These are phyloP conservation scores for Moricandia arvensis DNA, from an alignment of 345 rosid genomes.

Conservation along the genomic window DNA sequence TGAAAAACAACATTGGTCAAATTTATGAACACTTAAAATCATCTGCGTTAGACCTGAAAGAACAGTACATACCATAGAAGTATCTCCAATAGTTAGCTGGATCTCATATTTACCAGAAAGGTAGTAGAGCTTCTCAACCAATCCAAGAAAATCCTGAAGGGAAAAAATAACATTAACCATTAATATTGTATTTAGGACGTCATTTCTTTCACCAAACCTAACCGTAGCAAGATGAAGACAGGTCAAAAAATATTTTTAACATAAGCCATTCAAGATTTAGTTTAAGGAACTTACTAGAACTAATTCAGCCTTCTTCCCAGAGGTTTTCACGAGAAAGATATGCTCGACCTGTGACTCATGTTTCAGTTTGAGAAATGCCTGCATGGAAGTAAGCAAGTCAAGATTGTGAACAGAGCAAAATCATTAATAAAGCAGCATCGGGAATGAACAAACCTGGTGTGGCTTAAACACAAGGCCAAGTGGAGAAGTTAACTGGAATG, in stretches of 20 bases:
- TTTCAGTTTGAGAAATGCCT: conserved; percentile 88
- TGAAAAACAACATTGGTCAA: background rate
- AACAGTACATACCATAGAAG: conserved; percentile 71
- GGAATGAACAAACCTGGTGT: conserved; percentile 68
- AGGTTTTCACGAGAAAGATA: conserved; percentile 65
- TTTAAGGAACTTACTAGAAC: conserved; percentile 62
- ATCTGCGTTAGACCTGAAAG: background rate
- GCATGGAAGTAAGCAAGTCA: conserved; percentile 42
- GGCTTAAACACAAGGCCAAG: conserved; percentile 70
- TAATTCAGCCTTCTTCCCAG: conserved; percentile 73
- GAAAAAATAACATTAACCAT: conserved; percentile 1
- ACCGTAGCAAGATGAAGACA: background rate
- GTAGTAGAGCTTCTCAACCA: conserved; percentile 92
- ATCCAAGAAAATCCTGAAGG: conserved; percentile 82
- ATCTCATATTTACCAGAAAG: conserved; percentile 85
- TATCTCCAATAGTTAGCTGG: conserved; percentile 85
- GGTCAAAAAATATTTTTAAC: background rate
- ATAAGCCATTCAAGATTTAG: conserved; percentile 1
- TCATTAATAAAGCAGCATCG: conserved; percentile 1
- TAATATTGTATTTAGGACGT: background rate
- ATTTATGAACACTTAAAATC: background rate
- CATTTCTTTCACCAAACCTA: background rate
- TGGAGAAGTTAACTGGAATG: conserved; percentile 71
- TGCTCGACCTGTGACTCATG: conserved; percentile 90
- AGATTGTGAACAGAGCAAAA: conserved; percentile 6